Percentiles rank a stretch among this genome's conserved stretches.
Evolutionary conservation across 805 yeast genomes (phyloP).

Genomic region (Wickerhamomyces rabaulensis): DNA sequence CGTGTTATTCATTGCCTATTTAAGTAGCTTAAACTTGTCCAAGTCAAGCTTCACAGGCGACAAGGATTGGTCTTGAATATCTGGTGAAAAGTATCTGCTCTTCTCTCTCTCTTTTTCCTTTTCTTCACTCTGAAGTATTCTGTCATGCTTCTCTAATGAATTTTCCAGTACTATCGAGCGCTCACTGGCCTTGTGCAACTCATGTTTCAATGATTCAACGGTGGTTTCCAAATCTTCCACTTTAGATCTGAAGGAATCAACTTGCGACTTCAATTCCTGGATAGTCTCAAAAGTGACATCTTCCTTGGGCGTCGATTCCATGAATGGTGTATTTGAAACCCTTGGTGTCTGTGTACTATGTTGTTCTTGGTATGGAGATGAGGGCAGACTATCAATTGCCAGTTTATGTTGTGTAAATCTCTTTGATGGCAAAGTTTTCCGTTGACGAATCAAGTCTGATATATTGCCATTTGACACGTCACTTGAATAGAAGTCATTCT

Average conservation of each 20-base stretch:
- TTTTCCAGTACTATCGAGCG: neutral
- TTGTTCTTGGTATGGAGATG: neutral
- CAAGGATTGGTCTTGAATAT: neutral
- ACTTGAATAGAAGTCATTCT: neutral
- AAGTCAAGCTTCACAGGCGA: neutral
- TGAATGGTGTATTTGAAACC: neutral
- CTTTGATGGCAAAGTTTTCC: neutral
- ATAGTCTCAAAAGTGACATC: neutral
- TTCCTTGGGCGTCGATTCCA: neutral
- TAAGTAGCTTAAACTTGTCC: neutral
- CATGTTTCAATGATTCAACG: neutral
- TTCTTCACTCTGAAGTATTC: neutral
- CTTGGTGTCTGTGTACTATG: neutral
- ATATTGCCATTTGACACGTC: neutral
- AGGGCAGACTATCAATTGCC: neutral
- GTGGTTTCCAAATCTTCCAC: neutral
- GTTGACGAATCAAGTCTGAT: neutral
- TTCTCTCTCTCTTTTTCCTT: neutral
- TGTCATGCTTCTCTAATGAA: neutral
- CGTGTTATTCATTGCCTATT: too few species aligned
- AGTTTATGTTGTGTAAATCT: neutral
- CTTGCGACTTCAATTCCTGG: neutral
- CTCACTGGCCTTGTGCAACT: neutral
- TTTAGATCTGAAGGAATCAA: neutral
- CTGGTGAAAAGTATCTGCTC: neutral